phyloP scores from a whole-genome alignment of 176 grass and related monocot genomes.

The Rhynchospora pubera region DNA sequence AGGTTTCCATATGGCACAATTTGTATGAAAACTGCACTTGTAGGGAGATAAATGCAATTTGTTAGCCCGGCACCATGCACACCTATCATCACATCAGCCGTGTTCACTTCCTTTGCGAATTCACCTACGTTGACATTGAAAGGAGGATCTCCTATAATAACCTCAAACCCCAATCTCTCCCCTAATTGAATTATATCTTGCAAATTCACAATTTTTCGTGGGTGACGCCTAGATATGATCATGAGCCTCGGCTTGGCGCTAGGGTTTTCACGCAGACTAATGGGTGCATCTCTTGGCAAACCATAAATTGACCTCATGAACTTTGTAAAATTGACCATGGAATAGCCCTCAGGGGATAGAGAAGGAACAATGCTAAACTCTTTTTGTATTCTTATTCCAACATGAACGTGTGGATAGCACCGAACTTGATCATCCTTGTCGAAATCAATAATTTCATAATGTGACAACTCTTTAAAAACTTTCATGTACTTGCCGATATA shows the following conservation, averaged over 20 bases:
- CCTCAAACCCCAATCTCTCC: slow-evolving; percentile 70
- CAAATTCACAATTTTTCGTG: slow-evolving; percentile 62
- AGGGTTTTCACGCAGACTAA: slow-evolving; percentile 1
- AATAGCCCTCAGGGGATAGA: slow-evolving; percentile 31
- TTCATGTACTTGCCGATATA: slow-evolving; percentile 48
- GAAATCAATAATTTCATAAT: slow-evolving; percentile 54
- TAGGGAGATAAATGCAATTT: slow-evolving; percentile 73
- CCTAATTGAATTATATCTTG: slow-evolving; percentile 35
- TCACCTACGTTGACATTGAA: slow-evolving; percentile 60
- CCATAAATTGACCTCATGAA: slow-evolving; percentile 51
- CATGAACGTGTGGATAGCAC: slow-evolving; percentile 53
- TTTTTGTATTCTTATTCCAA: slow-evolving; percentile 62
- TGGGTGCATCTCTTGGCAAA: slow-evolving; percentile 37
- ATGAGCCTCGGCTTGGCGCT: slow-evolving; percentile 43
- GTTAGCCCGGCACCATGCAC: slow-evolving; percentile 91
- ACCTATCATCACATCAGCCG: slow-evolving; percentile 59
- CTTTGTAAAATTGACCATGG: slow-evolving; percentile 73
- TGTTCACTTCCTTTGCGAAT: slow-evolving; percentile 71
- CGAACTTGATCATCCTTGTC: slow-evolving; percentile 45
- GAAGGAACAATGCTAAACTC: slow-evolving; percentile 84
- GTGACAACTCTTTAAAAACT: slow-evolving; percentile 30
- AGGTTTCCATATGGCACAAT: slow-evolving; percentile 74
- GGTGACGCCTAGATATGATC: slow-evolving; percentile 72
- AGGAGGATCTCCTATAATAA: slow-evolving; percentile 62
- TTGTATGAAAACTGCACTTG: slow-evolving; percentile 66